Evolutionary conservation across 2,329 filamentous ascomycete species (phyloP).

Genomic region (Hypoxylon sp.): DNA sequence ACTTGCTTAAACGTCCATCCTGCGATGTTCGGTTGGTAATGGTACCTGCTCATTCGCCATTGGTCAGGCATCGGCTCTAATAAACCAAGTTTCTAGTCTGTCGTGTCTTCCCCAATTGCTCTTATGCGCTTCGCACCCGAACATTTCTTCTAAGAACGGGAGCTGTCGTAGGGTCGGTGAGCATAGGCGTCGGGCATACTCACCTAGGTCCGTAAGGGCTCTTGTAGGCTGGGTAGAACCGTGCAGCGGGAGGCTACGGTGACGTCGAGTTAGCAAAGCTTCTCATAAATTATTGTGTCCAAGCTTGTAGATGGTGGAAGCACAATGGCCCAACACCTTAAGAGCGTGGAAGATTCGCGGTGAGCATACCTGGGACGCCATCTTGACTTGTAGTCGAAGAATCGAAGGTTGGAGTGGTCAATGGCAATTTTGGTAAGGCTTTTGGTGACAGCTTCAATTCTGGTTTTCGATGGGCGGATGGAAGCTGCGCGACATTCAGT

Average conservation of each 20-base stretch:
- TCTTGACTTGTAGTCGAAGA: constrained; percentile 44
- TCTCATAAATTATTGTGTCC: neutral
- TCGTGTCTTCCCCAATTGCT: constrained; percentile 6
- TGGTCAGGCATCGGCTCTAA: constrained; percentile 31
- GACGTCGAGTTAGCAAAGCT: constrained; percentile 37
- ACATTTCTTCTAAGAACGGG: too few species aligned
- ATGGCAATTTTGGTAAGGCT: constrained; percentile 44
- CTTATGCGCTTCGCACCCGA: neutral
- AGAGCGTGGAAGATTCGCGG: neutral
- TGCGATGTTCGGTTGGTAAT: constrained; percentile 68
- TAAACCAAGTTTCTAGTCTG: neutral
- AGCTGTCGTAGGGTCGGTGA: neutral
- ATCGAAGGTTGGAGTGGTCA: constrained; percentile 36
- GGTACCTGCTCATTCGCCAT: constrained; percentile 64
- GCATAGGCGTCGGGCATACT: constrained; percentile 53
- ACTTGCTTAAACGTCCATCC: constrained; percentile 67
- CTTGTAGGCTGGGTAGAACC: constrained; percentile 65
- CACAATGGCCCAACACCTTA: neutral
- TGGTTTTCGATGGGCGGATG: constrained; percentile 26
- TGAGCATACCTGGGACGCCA: constrained; percentile 49
- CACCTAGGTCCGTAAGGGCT: constrained; percentile 78
- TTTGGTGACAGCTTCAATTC: constrained; percentile 47
- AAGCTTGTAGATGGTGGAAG: neutral
- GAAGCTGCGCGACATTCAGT: constrained; percentile 53
- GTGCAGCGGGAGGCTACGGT: constrained; percentile 63